phyloP scores from a whole-genome alignment of 495 filamentous ascomycete species.

The Amphirosellinia nigrospora region DNA sequence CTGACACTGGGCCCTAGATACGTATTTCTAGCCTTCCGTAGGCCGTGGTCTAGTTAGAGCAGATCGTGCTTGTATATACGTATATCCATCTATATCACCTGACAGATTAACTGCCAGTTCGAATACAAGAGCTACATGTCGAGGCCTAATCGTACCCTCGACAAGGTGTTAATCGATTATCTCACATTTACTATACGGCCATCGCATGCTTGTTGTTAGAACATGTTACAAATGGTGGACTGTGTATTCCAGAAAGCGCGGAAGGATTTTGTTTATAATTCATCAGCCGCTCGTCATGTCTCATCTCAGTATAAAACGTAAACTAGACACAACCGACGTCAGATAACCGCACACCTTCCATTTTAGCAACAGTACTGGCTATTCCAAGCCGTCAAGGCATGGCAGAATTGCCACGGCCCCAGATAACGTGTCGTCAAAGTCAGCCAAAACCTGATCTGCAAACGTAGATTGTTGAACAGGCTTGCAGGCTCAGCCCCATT shows the following conservation, averaged over 20 bases:
- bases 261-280: background rate
- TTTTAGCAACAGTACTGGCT: background rate
- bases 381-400: background rate
- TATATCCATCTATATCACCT: background rate
- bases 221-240: background rate
- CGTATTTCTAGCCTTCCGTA: background rate
- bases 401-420: background rate
- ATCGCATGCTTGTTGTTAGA: background rate
- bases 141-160: background rate
- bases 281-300: background rate
- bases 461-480: background rate
- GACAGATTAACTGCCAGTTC: background rate
- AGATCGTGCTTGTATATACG: background rate
- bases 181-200: background rate
- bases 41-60: background rate
- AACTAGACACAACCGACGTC: background rate
- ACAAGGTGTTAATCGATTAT: background rate
- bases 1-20: background rate
- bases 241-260: background rate
- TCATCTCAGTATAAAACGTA: background rate
- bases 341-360: background rate
- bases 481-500: background rate
- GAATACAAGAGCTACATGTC: background rate
- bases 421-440: background rate
- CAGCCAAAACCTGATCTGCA: slow-evolving; percentile 4